Evolutionary conservation across 1,139 yeast species (phyloP).

Genomic region (Hyphopichia buzzinii): DNA sequence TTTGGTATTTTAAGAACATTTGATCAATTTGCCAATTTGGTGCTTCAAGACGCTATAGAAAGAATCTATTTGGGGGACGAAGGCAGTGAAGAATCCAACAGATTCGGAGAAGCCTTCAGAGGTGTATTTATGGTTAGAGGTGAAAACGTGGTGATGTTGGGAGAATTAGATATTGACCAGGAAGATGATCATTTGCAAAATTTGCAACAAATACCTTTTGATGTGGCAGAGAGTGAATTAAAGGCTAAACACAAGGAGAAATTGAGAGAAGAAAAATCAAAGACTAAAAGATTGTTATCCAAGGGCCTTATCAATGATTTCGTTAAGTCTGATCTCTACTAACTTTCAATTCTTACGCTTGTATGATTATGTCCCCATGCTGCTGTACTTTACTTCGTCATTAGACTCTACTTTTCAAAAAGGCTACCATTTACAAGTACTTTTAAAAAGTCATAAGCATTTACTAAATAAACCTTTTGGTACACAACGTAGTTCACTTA

Average conservation of each 20-base stretch:
- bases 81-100: slow-evolving; percentile 30
- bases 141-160: slow-evolving; percentile 94
- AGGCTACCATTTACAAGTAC: background rate
- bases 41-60: slow-evolving; percentile 86
- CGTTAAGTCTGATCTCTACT: slow-evolving; percentile 52
- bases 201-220: slow-evolving; percentile 58
- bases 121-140: slow-evolving; percentile 93
- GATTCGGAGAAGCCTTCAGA: slow-evolving; percentile 71
- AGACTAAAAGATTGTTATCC: slow-evolving; percentile 47
- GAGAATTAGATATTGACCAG: slow-evolving; percentile 86
- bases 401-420: background rate
- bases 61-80: slow-evolving; percentile 60
- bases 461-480: background rate
- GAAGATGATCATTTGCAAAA: slow-evolving; percentile 70
- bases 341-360: slow-evolving; percentile 9
- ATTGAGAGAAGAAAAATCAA: slow-evolving; percentile 44
- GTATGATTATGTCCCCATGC: slow-evolving; percentile 2
- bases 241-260: slow-evolving; percentile 35
- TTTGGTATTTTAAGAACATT: slow-evolving; percentile 92
- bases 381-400: slow-evolving; percentile 2
- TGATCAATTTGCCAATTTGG: slow-evolving; percentile 93
- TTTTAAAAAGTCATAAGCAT: background rate
- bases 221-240: slow-evolving; percentile 53
- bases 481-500: slow-evolving; percentile 8
- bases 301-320: slow-evolving; percentile 60